Evolutionary conservation across 129 eudicot species (phyloP).

Genomic region (Flaveria sonorensis): DNA sequence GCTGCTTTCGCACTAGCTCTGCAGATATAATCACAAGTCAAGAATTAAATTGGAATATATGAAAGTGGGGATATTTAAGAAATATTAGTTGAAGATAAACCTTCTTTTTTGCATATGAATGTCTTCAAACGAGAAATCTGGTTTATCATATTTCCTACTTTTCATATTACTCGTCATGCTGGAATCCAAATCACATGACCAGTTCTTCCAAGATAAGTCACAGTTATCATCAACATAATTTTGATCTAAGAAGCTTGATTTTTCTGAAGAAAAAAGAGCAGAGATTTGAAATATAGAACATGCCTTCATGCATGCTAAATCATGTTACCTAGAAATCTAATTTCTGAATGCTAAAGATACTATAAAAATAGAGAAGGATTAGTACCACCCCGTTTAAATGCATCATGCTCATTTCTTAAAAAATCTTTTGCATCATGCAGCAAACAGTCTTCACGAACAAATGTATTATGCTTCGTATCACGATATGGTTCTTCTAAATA

Average conservation of each 20-base stretch:
- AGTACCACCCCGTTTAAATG: constrained; percentile 55
- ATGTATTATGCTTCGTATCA: constrained; percentile 29
- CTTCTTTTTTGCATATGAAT: constrained; percentile 39
- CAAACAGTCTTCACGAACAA: constrained; percentile 32
- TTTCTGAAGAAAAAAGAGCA: constrained; percentile 33
- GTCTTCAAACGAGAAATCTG: constrained; percentile 46
- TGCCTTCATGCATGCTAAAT: constrained; percentile 22
- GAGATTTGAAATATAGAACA: constrained; percentile 23
- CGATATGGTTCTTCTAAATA: constrained; percentile 33
- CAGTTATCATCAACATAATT: constrained; percentile 43
- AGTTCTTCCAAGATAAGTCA: constrained; percentile 42
- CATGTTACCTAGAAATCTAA: background rate
- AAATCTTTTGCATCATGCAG: constrained; percentile 24
- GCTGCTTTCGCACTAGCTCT: constrained; percentile 34
- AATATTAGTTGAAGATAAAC: constrained; percentile 11
- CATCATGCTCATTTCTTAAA: constrained; percentile 40
- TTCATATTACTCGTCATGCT: constrained; percentile 37
- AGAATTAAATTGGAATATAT: background rate
- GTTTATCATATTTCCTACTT: constrained; percentile 38
- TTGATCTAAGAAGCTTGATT: constrained; percentile 44
- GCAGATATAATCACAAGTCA: constrained; percentile 35
- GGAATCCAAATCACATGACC: constrained; percentile 41
- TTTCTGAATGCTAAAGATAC: background rate
- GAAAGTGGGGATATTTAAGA: background rate
- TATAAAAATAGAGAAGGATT: constrained; percentile 11